Conservation (phyloP, 768 basidiomycete species). For the Pisolithus sp. region DNA sequence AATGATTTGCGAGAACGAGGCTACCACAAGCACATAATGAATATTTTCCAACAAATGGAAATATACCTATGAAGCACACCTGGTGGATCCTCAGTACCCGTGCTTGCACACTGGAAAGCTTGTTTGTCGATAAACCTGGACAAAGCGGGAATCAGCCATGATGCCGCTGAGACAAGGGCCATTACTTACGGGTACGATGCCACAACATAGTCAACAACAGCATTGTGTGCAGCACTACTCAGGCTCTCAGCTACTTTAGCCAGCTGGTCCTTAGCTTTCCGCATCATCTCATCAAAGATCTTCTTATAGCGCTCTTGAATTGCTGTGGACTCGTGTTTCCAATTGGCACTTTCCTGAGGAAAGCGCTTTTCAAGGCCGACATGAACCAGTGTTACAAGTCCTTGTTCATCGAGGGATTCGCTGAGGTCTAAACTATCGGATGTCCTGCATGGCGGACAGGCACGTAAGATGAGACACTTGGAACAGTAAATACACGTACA, state of each 20-base stretch:
- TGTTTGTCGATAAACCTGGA: conserved; percentile 13
- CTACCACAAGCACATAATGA: neutral
- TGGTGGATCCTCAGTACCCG: too few species aligned
- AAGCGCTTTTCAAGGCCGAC: conserved; percentile 27
- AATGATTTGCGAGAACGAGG: conserved; percentile 3
- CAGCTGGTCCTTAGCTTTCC: neutral
- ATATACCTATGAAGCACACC: too few species aligned
- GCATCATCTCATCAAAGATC: fast-evolving
- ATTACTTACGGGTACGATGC: conserved; percentile 20
- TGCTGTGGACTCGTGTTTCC: conserved; percentile 11
- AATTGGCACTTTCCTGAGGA: conserved; percentile 12
- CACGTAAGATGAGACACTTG: neutral
- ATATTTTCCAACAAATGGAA: too few species aligned
- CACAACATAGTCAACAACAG: conserved; percentile 18
- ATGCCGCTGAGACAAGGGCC: neutral
- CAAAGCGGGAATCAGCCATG: neutral
- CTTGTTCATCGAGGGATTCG: conserved; percentile 8
- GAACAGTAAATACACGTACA: conserved; percentile 8
- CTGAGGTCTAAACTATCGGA: conserved; percentile 12
- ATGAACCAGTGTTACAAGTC: conserved; percentile 16
- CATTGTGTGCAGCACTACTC: conserved; percentile 15
- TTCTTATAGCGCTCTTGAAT: neutral
- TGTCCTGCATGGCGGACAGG: conserved; percentile 3
- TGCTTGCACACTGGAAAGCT: conserved; percentile 5
- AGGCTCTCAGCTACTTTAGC: conserved; percentile 1